A percentile compares a stretch with the other conserved stretches of the same genome.
phyloP scores from a whole-genome alignment of 2,329 filamentous ascomycete species.

The Thielaviopsis punctulata region DNA sequence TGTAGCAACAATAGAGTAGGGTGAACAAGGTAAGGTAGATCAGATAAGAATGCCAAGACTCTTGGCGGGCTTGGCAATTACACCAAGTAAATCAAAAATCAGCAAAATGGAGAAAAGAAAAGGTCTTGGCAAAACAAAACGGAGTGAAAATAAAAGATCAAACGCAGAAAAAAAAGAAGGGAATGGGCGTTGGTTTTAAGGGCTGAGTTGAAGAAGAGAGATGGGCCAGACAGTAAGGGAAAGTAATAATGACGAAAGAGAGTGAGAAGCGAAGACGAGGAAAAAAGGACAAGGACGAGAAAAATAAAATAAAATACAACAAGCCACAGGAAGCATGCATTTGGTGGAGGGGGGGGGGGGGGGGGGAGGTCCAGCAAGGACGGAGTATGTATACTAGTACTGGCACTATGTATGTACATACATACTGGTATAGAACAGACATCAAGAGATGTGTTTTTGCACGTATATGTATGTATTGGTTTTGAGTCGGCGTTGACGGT shows the following conservation, averaged over 20 bases:
- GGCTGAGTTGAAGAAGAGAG: neutral
- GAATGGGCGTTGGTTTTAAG: neutral
- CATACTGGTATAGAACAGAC: neutral
- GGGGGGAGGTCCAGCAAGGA: neutral
- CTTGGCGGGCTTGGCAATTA: neutral
- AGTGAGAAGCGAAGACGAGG: neutral
- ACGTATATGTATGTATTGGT: no score
- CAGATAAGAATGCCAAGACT: constrained; percentile 1
- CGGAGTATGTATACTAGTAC: no score
- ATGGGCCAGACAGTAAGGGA: neutral
- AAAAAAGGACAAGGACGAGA: neutral
- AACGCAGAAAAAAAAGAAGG: neutral
- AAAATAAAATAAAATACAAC: neutral
- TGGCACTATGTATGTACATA: no score
- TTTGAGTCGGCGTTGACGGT: no score
- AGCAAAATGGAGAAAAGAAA: neutral
- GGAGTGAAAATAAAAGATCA: neutral
- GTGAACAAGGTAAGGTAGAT: neutral
- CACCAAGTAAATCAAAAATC: neutral
- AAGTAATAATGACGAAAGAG: neutral
- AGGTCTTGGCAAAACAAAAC: neutral
- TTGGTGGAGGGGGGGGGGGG: neutral
- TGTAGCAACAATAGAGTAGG: no score
- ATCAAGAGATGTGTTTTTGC: no score
- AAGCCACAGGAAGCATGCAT: neutral